Conservation (phyloP, 176 grass and related monocot species). For the Olyra latifolia region DNA sequence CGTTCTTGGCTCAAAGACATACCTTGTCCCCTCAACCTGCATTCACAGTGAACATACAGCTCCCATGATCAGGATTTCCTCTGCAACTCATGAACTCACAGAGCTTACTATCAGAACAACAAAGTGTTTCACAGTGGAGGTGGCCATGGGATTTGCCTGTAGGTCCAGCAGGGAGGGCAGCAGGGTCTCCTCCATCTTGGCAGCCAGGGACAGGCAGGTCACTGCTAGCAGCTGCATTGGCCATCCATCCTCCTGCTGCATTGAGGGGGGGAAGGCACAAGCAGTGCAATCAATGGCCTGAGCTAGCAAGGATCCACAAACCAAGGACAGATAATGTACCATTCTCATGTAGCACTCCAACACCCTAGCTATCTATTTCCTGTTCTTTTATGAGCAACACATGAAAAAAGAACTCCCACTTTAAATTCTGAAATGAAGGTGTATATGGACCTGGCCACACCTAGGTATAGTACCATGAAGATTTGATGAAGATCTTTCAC, state of each 20-base stretch:
- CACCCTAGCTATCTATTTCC: neutral
- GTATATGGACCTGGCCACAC: neutral
- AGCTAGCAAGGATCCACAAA: constrained; percentile 40
- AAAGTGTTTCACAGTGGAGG: neutral
- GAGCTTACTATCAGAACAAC: neutral
- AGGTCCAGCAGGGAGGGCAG: constrained; percentile 84
- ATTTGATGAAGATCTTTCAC: constrained; percentile 28
- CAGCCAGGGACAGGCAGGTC: constrained; percentile 89
- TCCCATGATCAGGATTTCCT: neutral
- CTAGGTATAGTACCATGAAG: constrained; percentile 28
- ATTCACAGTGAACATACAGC: constrained; percentile 25
- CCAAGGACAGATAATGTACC: constrained; percentile 31
- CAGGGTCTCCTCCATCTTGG: constrained; percentile 94
- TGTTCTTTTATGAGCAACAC: constrained; percentile 33
- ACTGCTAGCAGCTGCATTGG: constrained; percentile 92
- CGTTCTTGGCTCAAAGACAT: constrained; percentile 67
- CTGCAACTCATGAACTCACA: neutral
- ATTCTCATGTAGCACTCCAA: constrained; percentile 28
- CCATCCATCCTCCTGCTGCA: constrained; percentile 81
- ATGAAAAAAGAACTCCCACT: neutral
- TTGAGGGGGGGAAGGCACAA: constrained; percentile 35
- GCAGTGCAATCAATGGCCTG: constrained; percentile 36
- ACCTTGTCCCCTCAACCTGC: constrained; percentile 64
- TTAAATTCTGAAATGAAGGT: constrained; percentile 10
- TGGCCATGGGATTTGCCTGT: constrained; percentile 59